Evolutionary conservation across 2,329 filamentous ascomycete genomes (phyloP).

Genomic region (Cryphonectria japonica): DNA sequence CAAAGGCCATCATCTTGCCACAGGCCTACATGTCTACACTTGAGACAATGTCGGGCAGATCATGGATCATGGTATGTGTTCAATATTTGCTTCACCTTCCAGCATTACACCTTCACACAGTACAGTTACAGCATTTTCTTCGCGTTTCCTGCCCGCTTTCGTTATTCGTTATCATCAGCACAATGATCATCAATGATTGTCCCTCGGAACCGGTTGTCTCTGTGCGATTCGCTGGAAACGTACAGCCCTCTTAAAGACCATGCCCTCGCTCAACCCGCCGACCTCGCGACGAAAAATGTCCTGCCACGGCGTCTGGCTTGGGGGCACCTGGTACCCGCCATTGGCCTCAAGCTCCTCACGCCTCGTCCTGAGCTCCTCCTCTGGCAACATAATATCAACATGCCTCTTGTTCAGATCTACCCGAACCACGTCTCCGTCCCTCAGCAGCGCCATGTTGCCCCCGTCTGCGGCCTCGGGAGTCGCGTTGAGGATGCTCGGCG

Average conservation of each 20-base stretch:
- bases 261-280: constrained; percentile 49
- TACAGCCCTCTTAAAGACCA: constrained; percentile 50
- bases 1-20: neutral
- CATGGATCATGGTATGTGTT: constrained; percentile 1
- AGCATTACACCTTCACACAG: neutral
- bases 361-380: constrained; percentile 43
- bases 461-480: constrained; percentile 58
- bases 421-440: constrained; percentile 52
- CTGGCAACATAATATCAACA: constrained; percentile 51
- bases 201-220: constrained; percentile 43
- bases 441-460: constrained; percentile 55
- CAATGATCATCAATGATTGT: constrained; percentile 47
- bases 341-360: constrained; percentile 42
- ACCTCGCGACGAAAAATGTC: constrained; percentile 53
- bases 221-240: constrained; percentile 53
- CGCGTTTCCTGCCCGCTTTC: neutral
- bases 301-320: constrained; percentile 55
- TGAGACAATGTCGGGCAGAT: neutral
- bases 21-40: neutral
- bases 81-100: neutral
- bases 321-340: constrained; percentile 44
- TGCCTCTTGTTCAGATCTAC: constrained; percentile 53
- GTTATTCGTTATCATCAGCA: neutral
- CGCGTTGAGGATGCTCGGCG: constrained; percentile 59
- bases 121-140: neutral